Evolutionary conservation across 1,284 basidiomycete species (phyloP), one percentile per base, ranked within the genome.

Genomic region (Golubevia pallescens): DNA sequence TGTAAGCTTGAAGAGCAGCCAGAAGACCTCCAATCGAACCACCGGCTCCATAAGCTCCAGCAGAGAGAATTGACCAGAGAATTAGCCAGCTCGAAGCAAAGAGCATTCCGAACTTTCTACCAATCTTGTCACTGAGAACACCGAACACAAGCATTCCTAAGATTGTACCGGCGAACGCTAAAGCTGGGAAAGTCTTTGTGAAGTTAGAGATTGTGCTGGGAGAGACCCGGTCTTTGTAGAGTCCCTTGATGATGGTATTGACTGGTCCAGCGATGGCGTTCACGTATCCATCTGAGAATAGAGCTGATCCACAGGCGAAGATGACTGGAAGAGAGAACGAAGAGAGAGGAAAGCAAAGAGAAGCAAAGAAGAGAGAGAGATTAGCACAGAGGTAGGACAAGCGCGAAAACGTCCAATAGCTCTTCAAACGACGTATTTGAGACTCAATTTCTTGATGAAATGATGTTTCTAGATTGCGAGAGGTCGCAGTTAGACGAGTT

Each of bases 71-170:
- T 58, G 75, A 77, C 68, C 63, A 75, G 58, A 81, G 72, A 6
- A 76, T 68, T 21, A 76, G 70, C 70, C 68, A 74, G 62, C 73
- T 56, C 10, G 67, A 73, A 24, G 75, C 59, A 73, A 89, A 73
- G 70, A 91, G 90, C 93, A 94, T 94, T 65, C 93, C 93, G 75
- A 91, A 91, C 80, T 95, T 95, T 62, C 95, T 90, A 6, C 94
- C 94, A 65, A 94, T 77, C 82, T 92, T 92, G 85, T 97, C 95
- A 6, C 92, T 93, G 64, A 94, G 86, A 81, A 90, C 93, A 23
- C 88, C 88, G 61, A 88, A 88, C 6, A 74, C 57, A 8, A 84
- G 74, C 81, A 71, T 73, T 19, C 88, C 94, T n/a, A 94, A 88
- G 53, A 96, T 87, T 13, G 92, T 94, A 19, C 81, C 81, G 21